Evolutionary conservation across 2,329 filamentous ascomycete species (phyloP), one percentile per base, ranked within the genome.

Genomic region (Ustilaginoidea virens): DNA sequence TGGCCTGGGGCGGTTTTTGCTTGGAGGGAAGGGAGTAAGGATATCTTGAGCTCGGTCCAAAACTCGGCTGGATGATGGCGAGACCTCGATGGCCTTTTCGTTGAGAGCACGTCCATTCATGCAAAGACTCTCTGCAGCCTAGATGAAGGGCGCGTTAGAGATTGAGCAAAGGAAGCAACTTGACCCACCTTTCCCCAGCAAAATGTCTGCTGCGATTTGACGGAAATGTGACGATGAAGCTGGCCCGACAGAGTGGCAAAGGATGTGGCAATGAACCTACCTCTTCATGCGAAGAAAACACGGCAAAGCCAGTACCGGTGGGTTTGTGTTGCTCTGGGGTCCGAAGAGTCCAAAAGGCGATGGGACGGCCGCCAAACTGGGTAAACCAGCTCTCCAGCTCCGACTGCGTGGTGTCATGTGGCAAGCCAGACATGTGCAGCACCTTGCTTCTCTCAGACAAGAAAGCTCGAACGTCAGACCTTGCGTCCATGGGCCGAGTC

Each of bases 361-460:
- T 98, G 17, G 90, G 90, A 24, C 90, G 80, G 28, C 90, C 90
- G 39, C 90, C 90, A 50, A 93, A 98, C 56, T 98, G 90, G 17
- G 90, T 98, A 52, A 96, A 98, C 90, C 90, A 98, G 59, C 86
- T 94, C 61, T 98, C 90, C 15, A 98, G 69, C 60, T 98, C 90
- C 4, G 87, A 96, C 59, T 98, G 90, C 2, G 90, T 98, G 20
- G 90, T 98, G 46, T 98, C 90, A 52, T 98, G 90, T 25, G 90
- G 90, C 29, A 98, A 68, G 27, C 90, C 90, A 46, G 86, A 93
- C 76, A 98, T 87, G 56, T 98, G 90, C 32, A 98, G 71, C 22
- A 98, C 87, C 60, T 98, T 98, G 65, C 86, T 94, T 36, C 90
- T 75, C 60, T 98, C 90, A 2, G 83, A 83, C 33, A 98, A 63